phyloP scores from a whole-genome alignment of 306 rosid genomes.

The Trifolium repens region DNA sequence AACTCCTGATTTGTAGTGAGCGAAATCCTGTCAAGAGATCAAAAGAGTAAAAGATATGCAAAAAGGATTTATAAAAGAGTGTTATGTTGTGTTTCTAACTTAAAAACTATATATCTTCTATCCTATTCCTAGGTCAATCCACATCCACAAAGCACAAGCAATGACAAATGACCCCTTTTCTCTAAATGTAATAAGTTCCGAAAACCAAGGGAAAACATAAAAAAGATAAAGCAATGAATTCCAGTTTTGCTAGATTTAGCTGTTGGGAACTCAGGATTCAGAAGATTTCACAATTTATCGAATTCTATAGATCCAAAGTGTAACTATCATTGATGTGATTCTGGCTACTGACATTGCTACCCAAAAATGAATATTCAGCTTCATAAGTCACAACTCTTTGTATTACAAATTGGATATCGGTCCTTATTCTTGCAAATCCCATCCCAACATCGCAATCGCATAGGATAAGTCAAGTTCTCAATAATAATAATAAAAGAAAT shows the following conservation, averaged over 20 bases:
- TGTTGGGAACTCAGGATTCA: background rate
- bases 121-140: background rate
- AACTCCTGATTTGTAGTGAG: constrained; percentile 96
- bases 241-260: background rate
- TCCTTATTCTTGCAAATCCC: background rate
- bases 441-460: background rate
- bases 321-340: background rate
- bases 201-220: background rate
- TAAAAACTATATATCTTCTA: background rate
- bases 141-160: background rate
- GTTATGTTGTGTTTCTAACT: constrained; percentile 13
- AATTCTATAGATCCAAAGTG: background rate
- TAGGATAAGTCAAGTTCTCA: no score
- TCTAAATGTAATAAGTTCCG: background rate
- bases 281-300: background rate
- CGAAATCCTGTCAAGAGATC: constrained; percentile 76
- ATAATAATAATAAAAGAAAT: no score
- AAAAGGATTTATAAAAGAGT: background rate
- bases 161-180: background rate
- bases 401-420: no score
- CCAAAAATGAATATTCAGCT: background rate
- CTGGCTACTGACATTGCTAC: background rate
- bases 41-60: constrained; percentile 25
- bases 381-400: background rate
- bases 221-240: background rate